Percentiles rank a stretch among this genome's conserved stretches.
These are phyloP conservation scores for Penicillium waksmanii DNA, from an alignment of 495 filamentous ascomycete species.

Conservation along the genomic window DNA sequence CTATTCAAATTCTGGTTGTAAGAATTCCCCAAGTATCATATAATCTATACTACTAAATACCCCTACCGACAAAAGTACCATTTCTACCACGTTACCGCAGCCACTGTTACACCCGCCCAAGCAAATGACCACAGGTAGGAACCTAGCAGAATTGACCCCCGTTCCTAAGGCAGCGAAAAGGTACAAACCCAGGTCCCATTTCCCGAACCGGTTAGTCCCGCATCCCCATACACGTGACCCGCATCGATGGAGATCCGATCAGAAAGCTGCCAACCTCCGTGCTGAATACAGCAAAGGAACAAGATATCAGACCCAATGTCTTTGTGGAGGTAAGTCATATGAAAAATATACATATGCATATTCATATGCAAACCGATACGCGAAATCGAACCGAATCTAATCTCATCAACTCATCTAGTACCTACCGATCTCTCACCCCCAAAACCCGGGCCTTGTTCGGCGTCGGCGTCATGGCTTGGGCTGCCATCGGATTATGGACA, in stretches of 20 bases:
- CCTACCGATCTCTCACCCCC: conserved; percentile 62
- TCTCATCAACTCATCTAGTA: conserved; percentile 37
- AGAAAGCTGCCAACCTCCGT: neutral
- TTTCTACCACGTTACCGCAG: conserved; percentile 12
- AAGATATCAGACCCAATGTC: conserved; percentile 30
- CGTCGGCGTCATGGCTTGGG: conserved; percentile 67
- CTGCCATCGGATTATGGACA: conserved; percentile 58
- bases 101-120: conserved; percentile 25
- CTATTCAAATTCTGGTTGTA: neutral
- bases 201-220: conserved; percentile 18
- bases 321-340: conserved; percentile 40
- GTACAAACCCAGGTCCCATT: neutral
- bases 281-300: neutral
- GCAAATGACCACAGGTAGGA: conserved; percentile 4
- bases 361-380: neutral
- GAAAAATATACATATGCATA: too few species aligned
- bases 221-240: conserved; percentile 23
- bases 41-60: too few species aligned
- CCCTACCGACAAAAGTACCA: conserved; percentile 17
- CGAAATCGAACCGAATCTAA: conserved; percentile 12
- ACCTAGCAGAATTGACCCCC: conserved; percentile 14
- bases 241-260: neutral
- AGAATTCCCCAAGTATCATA: neutral
- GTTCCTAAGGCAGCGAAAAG: conserved; percentile 7
- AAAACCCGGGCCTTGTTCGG: conserved; percentile 68